Base-by-base conservation (phyloP, 2,329 filamentous ascomycete genomes). In the Ascochyta pisi region DNA sequence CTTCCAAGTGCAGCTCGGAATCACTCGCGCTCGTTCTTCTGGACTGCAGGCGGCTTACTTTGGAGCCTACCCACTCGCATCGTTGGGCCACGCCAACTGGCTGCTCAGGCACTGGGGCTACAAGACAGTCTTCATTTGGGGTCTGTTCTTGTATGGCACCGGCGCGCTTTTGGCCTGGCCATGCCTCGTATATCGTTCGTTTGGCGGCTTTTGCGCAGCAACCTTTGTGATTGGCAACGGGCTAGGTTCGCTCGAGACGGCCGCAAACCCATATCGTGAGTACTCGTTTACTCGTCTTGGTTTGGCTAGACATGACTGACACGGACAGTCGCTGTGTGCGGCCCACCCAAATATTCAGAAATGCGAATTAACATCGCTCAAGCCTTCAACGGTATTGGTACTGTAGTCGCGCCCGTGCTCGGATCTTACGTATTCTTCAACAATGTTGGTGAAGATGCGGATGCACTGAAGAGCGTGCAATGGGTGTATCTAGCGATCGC, bases 401-500 rank as follows among this genome's bases (percentile, higher is more conserved):
- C 83, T 0, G 82, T 86, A 48, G 77, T 85, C 15, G 84, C 84
- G 0, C 86, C 85, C 0, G 80, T 88, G 1, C 74, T 88, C 7
- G 85, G 82, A 0, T 82, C 80, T 2, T 83, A 84, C 45, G 85
- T 87, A 44, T 87, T 89, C 74, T 88, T 88, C 70, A 81, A 81
- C 38, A 76, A 83, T 47, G 82, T 80, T 0, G 77, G 80, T 31
- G 77, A 82, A 31, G 79, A 78, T 45, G 74, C 73, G 9, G 70
- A 80, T n/a, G 79, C 81, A 3, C 71, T 88, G 49, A 75, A 78
- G 61, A 87, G 83, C 49, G 85, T 88, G 8, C 86, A 88, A 68
- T 88, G 84, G 84, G 82, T 84, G 1, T 89, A 89, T 63, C 78
- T 88, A 2, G 85, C 83, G 4, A 85, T 88, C 29, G 86, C 85